These are phyloP conservation scores for Acacia melanoxylon DNA, from an alignment of 306 rosid species.

Conservation along the genomic window DNA sequence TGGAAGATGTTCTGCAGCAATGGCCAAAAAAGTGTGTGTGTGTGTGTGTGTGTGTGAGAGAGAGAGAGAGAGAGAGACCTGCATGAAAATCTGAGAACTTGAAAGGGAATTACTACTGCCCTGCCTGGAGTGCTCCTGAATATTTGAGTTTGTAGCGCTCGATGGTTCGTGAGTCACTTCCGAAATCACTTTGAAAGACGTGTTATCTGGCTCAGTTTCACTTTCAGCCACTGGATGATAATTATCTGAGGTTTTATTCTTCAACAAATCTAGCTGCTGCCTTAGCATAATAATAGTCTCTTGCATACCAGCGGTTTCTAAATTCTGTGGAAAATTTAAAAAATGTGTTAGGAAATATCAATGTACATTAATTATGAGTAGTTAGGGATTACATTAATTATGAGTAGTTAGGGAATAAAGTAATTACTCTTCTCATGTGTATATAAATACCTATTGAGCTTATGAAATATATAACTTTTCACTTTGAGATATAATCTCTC, in stretches of 20 bases:
- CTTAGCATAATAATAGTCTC: conserved; percentile 68
- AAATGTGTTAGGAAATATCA: too few relatives aligned
- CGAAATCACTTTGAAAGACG: conserved; percentile 32
- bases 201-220: conserved; percentile 26
- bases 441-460: too few relatives aligned
- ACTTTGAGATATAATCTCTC: too few relatives aligned
- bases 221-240: conserved; percentile 32
- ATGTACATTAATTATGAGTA: too few relatives aligned
- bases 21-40: conserved; percentile 7
- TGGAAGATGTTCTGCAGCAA: conserved; percentile 4
- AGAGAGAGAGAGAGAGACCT: conserved; percentile 43
- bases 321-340: conserved; percentile 40
- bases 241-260: conserved; percentile 41
- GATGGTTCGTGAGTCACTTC: conserved; percentile 42
- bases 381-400: too few relatives aligned
- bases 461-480: too few relatives aligned
- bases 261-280: conserved; percentile 50
- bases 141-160: conserved; percentile 56
- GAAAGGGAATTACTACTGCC: conserved; percentile 39
- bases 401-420: too few relatives aligned
- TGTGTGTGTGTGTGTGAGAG: neutral
- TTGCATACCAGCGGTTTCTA: conserved; percentile 74
- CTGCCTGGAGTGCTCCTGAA: conserved; percentile 48
- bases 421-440: too few relatives aligned
- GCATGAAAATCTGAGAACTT: conserved; percentile 55